A percentile compares a stretch with the other conserved stretches of the same genome.
Conservation (phyloP, 169 alveolate species). For the Plasmodium vivax region DNA sequence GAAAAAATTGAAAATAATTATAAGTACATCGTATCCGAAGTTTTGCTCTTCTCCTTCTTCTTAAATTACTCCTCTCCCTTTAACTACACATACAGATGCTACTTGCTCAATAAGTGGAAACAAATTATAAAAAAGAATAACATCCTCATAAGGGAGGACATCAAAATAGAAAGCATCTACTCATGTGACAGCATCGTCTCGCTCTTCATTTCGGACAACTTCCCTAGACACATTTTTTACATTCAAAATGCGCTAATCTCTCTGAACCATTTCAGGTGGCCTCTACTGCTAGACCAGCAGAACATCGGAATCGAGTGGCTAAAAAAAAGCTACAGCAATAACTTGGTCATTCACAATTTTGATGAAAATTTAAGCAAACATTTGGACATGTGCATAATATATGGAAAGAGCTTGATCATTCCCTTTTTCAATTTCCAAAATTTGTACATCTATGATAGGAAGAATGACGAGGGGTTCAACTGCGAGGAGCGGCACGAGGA, state of each 20-base stretch:
- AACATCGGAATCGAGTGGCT: conserved; percentile 64
- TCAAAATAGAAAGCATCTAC: conserved; percentile 57
- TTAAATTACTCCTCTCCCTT: conserved; percentile 54
- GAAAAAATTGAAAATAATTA: conserved; percentile 60
- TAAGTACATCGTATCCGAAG: conserved; percentile 60
- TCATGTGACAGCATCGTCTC: conserved; percentile 61
- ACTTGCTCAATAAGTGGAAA: conserved; percentile 45
- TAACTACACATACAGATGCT: conserved; percentile 57
- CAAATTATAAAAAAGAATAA: conserved; percentile 44
- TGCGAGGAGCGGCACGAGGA: conserved; percentile 15
- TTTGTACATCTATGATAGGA: conserved; percentile 59
- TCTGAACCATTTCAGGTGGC: conserved; percentile 73
- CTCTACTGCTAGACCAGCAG: conserved; percentile 36
- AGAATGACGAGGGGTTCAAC: conserved; percentile 25
- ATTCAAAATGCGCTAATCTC: conserved; percentile 72
- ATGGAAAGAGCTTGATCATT: conserved; percentile 59
- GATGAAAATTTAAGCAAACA: conserved; percentile 71
- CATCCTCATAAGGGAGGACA: conserved; percentile 34
- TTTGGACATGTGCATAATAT: conserved; percentile 73
- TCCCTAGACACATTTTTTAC: conserved; percentile 68
- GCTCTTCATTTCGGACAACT: conserved; percentile 58
- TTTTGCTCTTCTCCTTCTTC: conserved; percentile 56
- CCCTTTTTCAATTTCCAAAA: conserved; percentile 68
- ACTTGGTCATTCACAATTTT: conserved; percentile 65
- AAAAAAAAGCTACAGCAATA: conserved; percentile 62